Percentiles rank a stretch among this genome's conserved stretches.
Evolutionary conservation across 495 filamentous ascomycete genomes (phyloP).

Genomic region (Penicillium egyptiacum): DNA sequence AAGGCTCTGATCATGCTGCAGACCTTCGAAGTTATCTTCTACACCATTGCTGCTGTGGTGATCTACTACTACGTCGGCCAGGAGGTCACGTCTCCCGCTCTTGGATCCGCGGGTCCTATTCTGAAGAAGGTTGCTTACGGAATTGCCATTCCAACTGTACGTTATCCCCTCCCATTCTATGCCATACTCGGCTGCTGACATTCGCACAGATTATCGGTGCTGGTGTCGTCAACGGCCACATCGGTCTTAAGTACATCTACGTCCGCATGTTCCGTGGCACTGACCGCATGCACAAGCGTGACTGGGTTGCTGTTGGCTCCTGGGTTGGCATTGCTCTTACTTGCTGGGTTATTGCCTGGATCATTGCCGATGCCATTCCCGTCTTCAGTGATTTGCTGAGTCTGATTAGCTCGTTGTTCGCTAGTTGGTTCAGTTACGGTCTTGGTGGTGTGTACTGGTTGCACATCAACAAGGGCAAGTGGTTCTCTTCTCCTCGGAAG

Average conservation of each 20-base stretch:
- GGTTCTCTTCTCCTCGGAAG: conserved; percentile 37
- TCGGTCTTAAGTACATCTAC: conserved; percentile 63
- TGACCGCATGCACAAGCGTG: conserved; percentile 57
- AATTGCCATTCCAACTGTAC: conserved; percentile 66
- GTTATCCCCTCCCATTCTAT: neutral
- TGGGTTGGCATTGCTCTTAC: conserved; percentile 58
- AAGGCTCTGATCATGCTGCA: conserved; percentile 64
- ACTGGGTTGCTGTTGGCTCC: conserved; percentile 39
- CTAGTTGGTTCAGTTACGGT: conserved; percentile 44
- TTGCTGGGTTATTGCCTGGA: conserved; percentile 65
- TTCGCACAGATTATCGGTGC: conserved; percentile 36
- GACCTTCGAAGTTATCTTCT: conserved; percentile 61
- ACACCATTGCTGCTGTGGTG: conserved; percentile 44
- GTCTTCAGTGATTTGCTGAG: conserved; percentile 66
- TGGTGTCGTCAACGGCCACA: conserved; percentile 60
- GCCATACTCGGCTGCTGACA: neutral
- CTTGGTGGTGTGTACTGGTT: conserved; percentile 48
- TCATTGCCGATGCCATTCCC: conserved; percentile 72
- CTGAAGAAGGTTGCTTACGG: conserved; percentile 72
- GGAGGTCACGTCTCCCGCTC: conserved; percentile 65
- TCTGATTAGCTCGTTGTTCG: conserved; percentile 41
- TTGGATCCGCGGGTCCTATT: conserved; percentile 61
- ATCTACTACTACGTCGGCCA: conserved; percentile 70
- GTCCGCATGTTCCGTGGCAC: conserved; percentile 58
- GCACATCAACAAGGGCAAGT: conserved; percentile 40